phyloP scores from a whole-genome alignment of 148 eudicot genomes.

The Talinum fruticosum region DNA sequence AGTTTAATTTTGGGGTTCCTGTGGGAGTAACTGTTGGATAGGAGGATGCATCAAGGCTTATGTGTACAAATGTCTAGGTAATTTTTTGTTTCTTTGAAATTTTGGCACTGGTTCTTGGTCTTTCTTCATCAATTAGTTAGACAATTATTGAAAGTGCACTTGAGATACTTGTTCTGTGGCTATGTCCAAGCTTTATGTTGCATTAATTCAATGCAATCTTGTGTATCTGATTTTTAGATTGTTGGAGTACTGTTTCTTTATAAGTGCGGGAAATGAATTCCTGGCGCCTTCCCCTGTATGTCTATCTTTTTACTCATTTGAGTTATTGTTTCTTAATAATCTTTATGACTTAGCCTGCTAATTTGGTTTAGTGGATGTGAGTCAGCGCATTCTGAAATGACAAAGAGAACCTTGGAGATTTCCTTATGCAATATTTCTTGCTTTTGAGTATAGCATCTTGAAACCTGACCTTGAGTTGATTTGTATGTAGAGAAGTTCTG shows the following conservation, averaged over 20 bases:
- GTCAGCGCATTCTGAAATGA: background rate
- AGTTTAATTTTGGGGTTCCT: conserved; percentile 3
- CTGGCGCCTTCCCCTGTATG: background rate
- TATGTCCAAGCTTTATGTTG: conserved; percentile 6
- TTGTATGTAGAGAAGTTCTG: background rate
- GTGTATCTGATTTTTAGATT: background rate
- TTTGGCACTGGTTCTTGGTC: conserved; percentile 17
- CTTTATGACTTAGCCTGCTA: background rate
- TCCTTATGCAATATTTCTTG: background rate
- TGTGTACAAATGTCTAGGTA: conserved; percentile 43
- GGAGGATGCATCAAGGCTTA: conserved; percentile 15
- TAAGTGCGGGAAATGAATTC: background rate
- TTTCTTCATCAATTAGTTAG: conserved; percentile 4
- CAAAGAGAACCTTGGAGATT: background rate
- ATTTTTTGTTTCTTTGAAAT: conserved; percentile 10
- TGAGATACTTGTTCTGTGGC: conserved; percentile 12
- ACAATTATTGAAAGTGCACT: background rate
- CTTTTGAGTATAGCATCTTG: background rate
- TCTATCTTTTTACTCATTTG: background rate
- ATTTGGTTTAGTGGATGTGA: background rate
- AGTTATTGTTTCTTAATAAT: background rate
- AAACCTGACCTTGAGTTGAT: background rate
- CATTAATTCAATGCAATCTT: conserved; percentile 11
- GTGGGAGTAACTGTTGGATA: conserved; percentile 15
- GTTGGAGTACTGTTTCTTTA: background rate